Conservation (phyloP, 2,329 filamentous ascomycete species). For the Juglanconis sp. region DNA sequence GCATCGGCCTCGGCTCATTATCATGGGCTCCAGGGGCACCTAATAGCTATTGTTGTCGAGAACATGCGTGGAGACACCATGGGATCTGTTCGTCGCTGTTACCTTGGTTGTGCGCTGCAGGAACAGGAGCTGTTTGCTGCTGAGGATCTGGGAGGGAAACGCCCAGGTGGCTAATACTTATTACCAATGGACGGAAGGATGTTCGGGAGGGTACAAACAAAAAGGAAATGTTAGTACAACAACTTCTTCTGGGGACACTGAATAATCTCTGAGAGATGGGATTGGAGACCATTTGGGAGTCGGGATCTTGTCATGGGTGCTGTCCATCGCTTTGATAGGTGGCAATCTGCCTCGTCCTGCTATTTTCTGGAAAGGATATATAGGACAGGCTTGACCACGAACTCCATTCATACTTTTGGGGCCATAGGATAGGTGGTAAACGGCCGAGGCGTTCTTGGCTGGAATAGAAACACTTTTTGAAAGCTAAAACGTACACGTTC, state of each 20-base stretch:
- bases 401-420: background rate
- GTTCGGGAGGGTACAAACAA: background rate
- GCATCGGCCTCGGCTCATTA: constrained; percentile 29
- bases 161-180: constrained; percentile 28
- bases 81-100: constrained; percentile 1
- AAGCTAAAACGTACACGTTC: background rate
- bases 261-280: constrained; percentile 21
- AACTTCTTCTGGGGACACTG: constrained; percentile 21
- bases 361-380: constrained; percentile 3
- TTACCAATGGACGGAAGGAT: constrained; percentile 24
- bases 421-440: constrained; percentile 8
- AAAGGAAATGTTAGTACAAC: constrained; percentile 4
- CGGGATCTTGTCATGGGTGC: constrained; percentile 2
- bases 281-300: constrained; percentile 7
- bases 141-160: constrained; percentile 21
- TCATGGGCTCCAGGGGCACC: constrained; percentile 22
- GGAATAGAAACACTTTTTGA: constrained; percentile 12
- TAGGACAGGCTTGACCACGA: constrained; percentile 2
- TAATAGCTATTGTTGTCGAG: constrained; percentile 20
- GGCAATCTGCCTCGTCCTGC: background rate
- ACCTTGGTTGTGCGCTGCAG: background rate
- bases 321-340: background rate
- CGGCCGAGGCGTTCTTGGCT: constrained; percentile 25
- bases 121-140: constrained; percentile 11
- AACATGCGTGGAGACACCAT: constrained; percentile 8